Percentiles rank a stretch among this genome's conserved stretches.
Evolutionary conservation across 352 stramenopile species (phyloP).

Genomic region (Albugo candida): DNA sequence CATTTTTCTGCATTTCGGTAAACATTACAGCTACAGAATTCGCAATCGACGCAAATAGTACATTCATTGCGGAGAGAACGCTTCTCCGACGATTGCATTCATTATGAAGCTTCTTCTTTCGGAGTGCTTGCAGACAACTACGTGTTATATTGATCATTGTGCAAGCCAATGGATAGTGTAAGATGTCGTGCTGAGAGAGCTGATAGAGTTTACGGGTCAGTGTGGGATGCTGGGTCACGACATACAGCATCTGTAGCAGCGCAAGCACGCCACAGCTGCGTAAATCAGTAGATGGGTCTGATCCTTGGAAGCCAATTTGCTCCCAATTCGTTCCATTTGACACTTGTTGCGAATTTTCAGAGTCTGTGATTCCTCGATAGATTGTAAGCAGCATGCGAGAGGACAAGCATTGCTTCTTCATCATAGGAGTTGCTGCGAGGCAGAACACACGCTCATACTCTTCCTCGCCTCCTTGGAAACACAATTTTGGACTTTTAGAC

Average conservation of each 20-base stretch:
- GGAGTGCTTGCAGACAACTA: constrained; percentile 40
- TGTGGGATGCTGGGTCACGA: constrained; percentile 43
- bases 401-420: constrained; percentile 14
- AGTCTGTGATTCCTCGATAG: constrained; percentile 22
- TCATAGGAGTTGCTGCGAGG: constrained; percentile 19
- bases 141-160: constrained; percentile 58
- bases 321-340: constrained; percentile 78
- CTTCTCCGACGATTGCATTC: constrained; percentile 21
- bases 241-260: constrained; percentile 65
- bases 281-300: constrained; percentile 74
- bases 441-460: constrained; percentile 62
- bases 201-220: constrained; percentile 24
- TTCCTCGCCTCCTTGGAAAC: constrained; percentile 27
- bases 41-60: constrained; percentile 4
- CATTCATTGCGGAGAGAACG: constrained; percentile 17
- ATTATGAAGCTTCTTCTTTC: constrained; percentile 35
- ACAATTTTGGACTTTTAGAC: constrained; percentile 7
- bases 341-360: constrained; percentile 28
- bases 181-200: constrained; percentile 27
- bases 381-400: constrained; percentile 45
- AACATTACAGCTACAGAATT: neutral
- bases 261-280: constrained; percentile 68
- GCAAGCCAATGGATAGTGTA: constrained; percentile 59
- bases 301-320: constrained; percentile 76
- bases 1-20: too few species aligned